These are phyloP conservation scores for Sonneratia caseolaris DNA, from an alignment of 345 rosid species.

Conservation along the genomic window DNA sequence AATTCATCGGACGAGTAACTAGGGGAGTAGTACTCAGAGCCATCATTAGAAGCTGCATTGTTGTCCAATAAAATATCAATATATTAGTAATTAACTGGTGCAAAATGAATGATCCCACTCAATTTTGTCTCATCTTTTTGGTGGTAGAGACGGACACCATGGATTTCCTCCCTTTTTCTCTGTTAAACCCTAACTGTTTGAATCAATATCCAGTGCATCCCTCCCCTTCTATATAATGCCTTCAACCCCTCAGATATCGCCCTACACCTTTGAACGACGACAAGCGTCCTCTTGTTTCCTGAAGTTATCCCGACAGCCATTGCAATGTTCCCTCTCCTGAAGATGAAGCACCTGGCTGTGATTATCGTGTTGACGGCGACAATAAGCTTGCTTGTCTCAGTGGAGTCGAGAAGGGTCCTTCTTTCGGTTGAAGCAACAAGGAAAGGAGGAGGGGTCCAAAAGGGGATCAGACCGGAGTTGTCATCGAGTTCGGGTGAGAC, in stretches of 20 bases:
- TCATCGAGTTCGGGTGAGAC: neutral
- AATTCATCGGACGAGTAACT: neutral
- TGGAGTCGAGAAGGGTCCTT: neutral
- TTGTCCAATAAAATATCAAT: neutral
- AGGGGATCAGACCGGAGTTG: neutral
- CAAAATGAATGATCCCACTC: neutral
- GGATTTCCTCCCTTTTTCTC: neutral
- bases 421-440: neutral
- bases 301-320: neutral
- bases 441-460: neutral
- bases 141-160: neutral
- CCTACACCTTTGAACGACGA: neutral
- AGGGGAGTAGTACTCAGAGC: too few species aligned
- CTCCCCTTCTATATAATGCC: neutral
- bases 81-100: neutral
- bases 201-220: neutral
- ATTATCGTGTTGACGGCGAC: neutral
- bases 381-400: neutral
- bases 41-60: neutral
- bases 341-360: neutral
- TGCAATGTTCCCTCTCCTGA: neutral
- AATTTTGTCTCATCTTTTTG: neutral
- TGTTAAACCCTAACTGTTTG: neutral
- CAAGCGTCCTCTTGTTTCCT: neutral
- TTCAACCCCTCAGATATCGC: neutral